Percentiles rank a stretch among this genome's conserved stretches.
Evolutionary conservation across 208 protist genomes (phyloP).

Genomic region (Zelonia costaricensis): DNA sequence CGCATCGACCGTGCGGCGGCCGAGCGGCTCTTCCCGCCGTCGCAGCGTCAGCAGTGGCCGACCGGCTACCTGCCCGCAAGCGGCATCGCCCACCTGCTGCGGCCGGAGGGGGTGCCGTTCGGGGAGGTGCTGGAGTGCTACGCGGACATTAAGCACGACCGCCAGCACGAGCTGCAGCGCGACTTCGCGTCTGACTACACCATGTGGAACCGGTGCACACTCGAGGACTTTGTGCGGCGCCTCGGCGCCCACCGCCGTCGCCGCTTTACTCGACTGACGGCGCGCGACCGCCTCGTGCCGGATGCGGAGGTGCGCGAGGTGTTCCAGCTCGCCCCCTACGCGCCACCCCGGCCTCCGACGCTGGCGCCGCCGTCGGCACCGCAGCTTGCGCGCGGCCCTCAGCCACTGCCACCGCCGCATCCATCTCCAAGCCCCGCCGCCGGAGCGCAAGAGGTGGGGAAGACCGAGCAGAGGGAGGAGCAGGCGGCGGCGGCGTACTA

Average conservation of each 20-base stretch:
- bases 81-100: conserved; percentile 76
- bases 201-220: conserved; percentile 57
- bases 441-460: no score
- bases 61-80: conserved; percentile 65
- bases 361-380: neutral
- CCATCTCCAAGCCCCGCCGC: neutral
- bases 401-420: neutral
- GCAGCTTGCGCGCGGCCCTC: neutral
- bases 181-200: conserved; percentile 83
- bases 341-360: conserved; percentile 26
- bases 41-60: conserved; percentile 60
- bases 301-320: conserved; percentile 37
- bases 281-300: conserved; percentile 34
- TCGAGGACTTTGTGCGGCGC: conserved; percentile 43
- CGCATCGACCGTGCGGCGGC: conserved; percentile 40
- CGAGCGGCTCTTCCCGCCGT: conserved; percentile 40
- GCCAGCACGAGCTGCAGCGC: conserved; percentile 53
- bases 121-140: conserved; percentile 63
- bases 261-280: conserved; percentile 28
- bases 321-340: conserved; percentile 39
- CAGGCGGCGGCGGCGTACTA: conserved; percentile 24
- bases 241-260: conserved; percentile 33
- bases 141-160: conserved; percentile 40
- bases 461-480: neutral
- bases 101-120: conserved; percentile 52